A percentile compares a stretch with the other conserved stretches of the same genome.
Evolutionary conservation across 306 rosid genomes (phyloP).

Genomic region (Canavalia ensiformis): DNA sequence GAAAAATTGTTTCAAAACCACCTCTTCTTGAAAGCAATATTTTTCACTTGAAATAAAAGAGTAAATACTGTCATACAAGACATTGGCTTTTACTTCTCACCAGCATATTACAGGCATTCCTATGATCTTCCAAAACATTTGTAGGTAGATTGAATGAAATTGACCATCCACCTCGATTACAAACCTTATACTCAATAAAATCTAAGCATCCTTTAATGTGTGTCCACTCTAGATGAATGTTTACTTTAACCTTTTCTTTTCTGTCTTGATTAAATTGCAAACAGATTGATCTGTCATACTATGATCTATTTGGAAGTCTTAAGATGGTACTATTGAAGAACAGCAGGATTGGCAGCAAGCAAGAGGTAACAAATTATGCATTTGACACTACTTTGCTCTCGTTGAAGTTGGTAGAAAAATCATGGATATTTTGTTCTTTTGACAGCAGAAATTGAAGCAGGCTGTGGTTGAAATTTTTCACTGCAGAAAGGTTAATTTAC

Average conservation of each 20-base stretch:
- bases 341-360: slow-evolving; percentile 64
- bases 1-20: background rate
- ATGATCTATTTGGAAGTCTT: slow-evolving; percentile 86
- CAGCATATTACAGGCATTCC: background rate
- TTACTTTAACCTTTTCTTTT: slow-evolving; percentile 25
- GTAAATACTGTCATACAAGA: background rate
- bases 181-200: background rate
- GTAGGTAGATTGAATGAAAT: background rate
- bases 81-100: background rate
- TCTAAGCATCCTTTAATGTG: background rate
- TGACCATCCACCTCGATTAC: background rate
- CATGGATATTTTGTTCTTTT: slow-evolving; percentile 42
- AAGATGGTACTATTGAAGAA: slow-evolving; percentile 74
- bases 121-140: background rate
- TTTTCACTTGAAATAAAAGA: background rate
- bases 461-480: slow-evolving; percentile 79
- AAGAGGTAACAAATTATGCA: slow-evolving; percentile 67
- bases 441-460: slow-evolving; percentile 68
- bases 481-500: slow-evolving; percentile 67
- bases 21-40: background rate
- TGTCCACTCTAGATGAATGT: background rate
- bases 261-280: slow-evolving; percentile 35
- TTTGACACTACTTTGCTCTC: slow-evolving; percentile 33
- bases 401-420: background rate
- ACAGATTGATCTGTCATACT: slow-evolving; percentile 91